Evolutionary conservation across 2,329 filamentous ascomycete genomes (phyloP), one percentile per base, ranked within the genome.

Genomic region (Stagonosporopsis cucurbitacearum): DNA sequence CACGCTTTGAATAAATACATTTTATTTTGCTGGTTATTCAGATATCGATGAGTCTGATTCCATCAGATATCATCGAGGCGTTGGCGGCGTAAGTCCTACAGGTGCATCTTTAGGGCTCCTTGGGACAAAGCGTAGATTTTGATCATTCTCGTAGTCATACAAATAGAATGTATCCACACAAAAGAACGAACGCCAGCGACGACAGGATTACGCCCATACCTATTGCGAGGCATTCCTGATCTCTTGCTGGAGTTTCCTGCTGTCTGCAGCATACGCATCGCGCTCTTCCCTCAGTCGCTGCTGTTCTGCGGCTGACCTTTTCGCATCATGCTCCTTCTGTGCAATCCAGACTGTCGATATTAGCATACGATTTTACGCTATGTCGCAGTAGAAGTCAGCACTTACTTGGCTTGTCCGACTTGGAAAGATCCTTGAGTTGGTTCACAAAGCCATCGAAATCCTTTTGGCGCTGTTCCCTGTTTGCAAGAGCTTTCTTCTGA

Each of bases 361-460:
- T 41, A 72, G 42, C 20, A 37, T 22, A 43, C 22, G 12, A 20
- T 13, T 6, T 13, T 19, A 26, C 9, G 25, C 9, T 28, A 4
- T 4, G 22, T 9, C 4, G 11, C 13, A 7, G 44, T 20, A 25
- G 15, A 17, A 5, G 11, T 9, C 30, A 37, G 36, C 13, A 45
- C 88, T 58, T 82, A 96, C 92, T 96, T 39, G 91, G 91, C 79
- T 94, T 96, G 72, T 96, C 89, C 13, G 89, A 95, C 79, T 93
- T 96, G 23, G 91, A 90, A 75, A 93, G 91, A 67, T 94, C 86
- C 82, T 96, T 97, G 72, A 99, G 77, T 67, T 88, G 87, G 44
- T 72, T 84, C 25, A 97, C 90, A 70, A 96, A 98, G 52, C 92
- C 85, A 71, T 97, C 90, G 67, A 96, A 96, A 56, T 97, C 92